Evolutionary conservation across 148 eudicot species (phyloP), one percentile per base, ranked within the genome.

Genomic region (Silene uniflora): DNA sequence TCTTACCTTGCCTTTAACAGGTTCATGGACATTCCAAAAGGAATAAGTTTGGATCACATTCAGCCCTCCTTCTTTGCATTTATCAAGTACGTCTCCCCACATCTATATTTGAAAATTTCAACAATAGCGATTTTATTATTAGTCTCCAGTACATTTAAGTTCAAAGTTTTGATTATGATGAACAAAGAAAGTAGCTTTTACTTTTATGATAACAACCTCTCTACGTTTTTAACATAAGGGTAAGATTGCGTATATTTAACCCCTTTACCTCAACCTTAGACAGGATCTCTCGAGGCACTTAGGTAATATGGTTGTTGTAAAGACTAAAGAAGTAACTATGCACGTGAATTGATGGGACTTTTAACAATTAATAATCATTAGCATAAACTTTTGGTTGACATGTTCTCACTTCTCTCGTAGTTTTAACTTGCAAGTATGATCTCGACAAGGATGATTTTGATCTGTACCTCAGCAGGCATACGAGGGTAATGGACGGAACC

Each of bases 401-500:
- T 22, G 13, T 62, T 62, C 4, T 10, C 10, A 16, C 21, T 62
- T 62, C 4, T 10, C 10, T 59, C 21, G 21, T 8, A 63, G 11
- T 22, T 22, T 21, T 61, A 25, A 61, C 5, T 21, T n/a, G 13
- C 23, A 21, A 64, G 70, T n/a, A 66, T 66, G 47, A 21, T 11
- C 5, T 68, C 18, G 3, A 11, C 6, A 44, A 3, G 3, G 29
- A 11, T 7, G 56, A 52, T 68, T 44, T 44, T 1, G 5, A 23
- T 22, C 14, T 67, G 24, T 82, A 85, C 88, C 82, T 32, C 78
- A 1, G 27, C 24, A 62, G 76, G 88, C 7, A 73, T 2, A 61
- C 91, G 85, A 67, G 91, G 84, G 75, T 88, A 88, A 75, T 89
- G 92, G 69, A 89, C 75, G 0, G 89, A 85, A 0, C 92, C 92